phyloP scores from a whole-genome alignment of 768 basidiomycete genomes.

The Hemileccinum impolitum region DNA sequence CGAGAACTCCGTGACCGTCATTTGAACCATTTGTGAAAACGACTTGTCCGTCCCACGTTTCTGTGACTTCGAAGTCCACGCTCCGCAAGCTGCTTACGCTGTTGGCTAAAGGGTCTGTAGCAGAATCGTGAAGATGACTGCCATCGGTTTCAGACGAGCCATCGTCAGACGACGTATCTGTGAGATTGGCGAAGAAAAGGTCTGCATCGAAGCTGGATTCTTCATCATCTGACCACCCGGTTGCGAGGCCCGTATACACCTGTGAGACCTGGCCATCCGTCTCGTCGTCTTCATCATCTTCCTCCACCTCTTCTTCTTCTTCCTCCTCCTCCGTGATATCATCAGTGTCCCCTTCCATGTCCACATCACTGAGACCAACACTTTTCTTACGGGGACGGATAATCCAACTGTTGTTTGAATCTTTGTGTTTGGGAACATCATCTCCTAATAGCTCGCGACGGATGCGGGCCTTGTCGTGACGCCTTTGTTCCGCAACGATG shows the following conservation, averaged over 20 bases:
- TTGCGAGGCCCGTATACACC: conserved; percentile 61
- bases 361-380: conserved; percentile 58
- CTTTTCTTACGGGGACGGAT: conserved; percentile 68
- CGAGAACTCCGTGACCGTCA: conserved; percentile 50
- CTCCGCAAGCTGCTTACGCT: conserved; percentile 35
- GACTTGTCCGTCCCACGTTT: conserved; percentile 74
- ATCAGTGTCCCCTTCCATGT: conserved; percentile 61
- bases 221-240: conserved; percentile 76
- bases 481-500: conserved; percentile 46
- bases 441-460: conserved; percentile 60
- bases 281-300: conserved; percentile 45
- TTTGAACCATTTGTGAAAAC: conserved; percentile 64
- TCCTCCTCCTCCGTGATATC: conserved; percentile 60
- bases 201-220: conserved; percentile 82
- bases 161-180: conserved; percentile 46
- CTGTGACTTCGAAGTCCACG: conserved; percentile 55
- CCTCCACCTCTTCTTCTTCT: conserved; percentile 37
- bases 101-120: conserved; percentile 19
- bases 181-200: conserved; percentile 77
- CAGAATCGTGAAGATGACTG: conserved; percentile 40
- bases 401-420: conserved; percentile 57
- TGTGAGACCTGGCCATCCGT: conserved; percentile 40
- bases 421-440: conserved; percentile 40
- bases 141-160: conserved; percentile 41
- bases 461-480: conserved; percentile 49